Base-by-base conservation (phyloP, 148 eudicot genomes). In the Chenopodium berlandieri region DNA sequence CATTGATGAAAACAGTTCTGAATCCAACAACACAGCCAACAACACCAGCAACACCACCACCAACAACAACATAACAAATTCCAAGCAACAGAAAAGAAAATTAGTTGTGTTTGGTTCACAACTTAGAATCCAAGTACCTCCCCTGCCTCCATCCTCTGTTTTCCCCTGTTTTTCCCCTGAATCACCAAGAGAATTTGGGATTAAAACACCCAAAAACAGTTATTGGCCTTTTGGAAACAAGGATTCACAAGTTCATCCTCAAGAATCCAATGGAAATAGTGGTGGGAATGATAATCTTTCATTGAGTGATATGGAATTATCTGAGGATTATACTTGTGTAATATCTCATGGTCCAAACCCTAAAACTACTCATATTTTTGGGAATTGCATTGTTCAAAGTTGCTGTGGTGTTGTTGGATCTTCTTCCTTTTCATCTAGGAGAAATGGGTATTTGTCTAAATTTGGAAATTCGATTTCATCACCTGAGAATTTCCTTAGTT, bases 261-360 rank as follows among this genome's bases (percentile, higher is more conserved):
- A 52, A 31, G 79, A 54, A 34, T 40, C 16, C 4, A 64, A 32
- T 71, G 62, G 62, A 19, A 56, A 56, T 3, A 19, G 22, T 17
- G 17, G 17, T 56, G 83, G 63, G 37, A 66, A 27, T 74, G 79
- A 82, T 23, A 79, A 52, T 23, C 75, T 91, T 22, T 90, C 94
- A 44, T 68, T 87, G 69, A 81, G 80, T 16, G 99, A 96, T 19
- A 96, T 96, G 87, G 97, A 94, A 83, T 86, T 87, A 27, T 94
- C 94, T 20, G 99, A 96, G 89, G 99, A 96, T 72, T 96, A 96
- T 34, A 96, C 99, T 52, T 89, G 99, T 76, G 98, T 96, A 37
- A 96, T 94, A 71, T 85, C 93, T 77, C 98, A 90, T 83, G 99
- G 99, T 3, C 99, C 98, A 17, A 96, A 94, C 77, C 98, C 99